phyloP scores from a whole-genome alignment of 164 flowering plant species.

The Taxillus chinensis region DNA sequence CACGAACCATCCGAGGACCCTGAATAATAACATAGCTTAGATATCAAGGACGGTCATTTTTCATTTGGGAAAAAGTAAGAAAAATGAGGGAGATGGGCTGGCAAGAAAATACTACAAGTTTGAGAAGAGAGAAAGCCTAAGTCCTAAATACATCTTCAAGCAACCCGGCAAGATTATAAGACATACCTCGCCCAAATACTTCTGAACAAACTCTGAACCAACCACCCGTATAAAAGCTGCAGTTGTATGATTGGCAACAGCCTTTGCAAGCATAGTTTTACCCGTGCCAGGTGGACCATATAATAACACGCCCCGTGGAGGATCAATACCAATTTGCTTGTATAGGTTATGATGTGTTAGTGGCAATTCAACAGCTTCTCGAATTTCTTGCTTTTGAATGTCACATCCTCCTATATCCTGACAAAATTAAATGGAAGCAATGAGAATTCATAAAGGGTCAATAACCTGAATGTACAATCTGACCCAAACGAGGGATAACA shows the following conservation, averaged over 20 bases:
- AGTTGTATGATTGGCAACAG: conserved; percentile 91
- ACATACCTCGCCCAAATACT: conserved; percentile 91
- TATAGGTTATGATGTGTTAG: conserved; percentile 92
- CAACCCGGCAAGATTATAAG: not conserved
- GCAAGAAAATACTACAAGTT: not conserved
- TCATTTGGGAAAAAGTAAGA: not conserved
- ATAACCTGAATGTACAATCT: too few relatives aligned
- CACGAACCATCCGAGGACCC: conserved; percentile 99
- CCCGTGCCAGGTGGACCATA: conserved; percentile 99
- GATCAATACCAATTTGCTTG: conserved; percentile 95
- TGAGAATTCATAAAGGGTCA: too few relatives aligned
- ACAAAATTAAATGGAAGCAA: not conserved
- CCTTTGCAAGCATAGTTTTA: conserved; percentile 97
- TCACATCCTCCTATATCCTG: conserved; percentile 99
- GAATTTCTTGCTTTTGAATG: conserved; percentile 94
- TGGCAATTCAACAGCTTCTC: conserved; percentile 96
- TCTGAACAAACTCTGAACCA: conserved; percentile 97
- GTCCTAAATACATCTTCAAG: not conserved
- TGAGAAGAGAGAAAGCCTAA: not conserved
- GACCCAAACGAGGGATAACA: too few relatives aligned
- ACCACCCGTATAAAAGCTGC: conserved; percentile 95
- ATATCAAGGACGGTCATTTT: not conserved
- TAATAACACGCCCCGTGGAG: conserved; percentile 95
- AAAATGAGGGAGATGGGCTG: not conserved
- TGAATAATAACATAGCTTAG: conserved; percentile 11